Conservation (phyloP, 2,329 filamentous ascomycete species). For the Fusarium sp. region DNA sequence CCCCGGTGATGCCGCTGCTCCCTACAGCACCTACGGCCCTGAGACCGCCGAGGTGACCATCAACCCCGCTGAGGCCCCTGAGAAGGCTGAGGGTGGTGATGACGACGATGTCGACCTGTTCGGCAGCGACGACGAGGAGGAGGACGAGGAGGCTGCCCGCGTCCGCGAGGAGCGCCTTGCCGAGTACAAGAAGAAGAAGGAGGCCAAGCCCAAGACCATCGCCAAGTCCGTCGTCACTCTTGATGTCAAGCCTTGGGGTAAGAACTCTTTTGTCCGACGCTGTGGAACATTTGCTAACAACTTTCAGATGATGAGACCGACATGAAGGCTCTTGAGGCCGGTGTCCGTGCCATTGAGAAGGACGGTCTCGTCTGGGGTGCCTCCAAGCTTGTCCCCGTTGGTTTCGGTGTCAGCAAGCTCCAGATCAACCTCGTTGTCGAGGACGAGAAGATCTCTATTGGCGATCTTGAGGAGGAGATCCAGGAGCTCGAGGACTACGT, state of each 20-base stretch:
- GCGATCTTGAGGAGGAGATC: slow-evolving; percentile 90
- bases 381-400: slow-evolving; percentile 88
- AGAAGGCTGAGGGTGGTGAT: slow-evolving; percentile 44
- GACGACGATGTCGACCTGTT: slow-evolving; percentile 93
- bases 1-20: slow-evolving; percentile 89
- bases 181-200: slow-evolving; percentile 98
- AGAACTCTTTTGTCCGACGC: slow-evolving; percentile 47
- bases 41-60: slow-evolving; percentile 81
- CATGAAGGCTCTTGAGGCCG: slow-evolving; percentile 83
- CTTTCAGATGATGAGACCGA: slow-evolving; percentile 88
- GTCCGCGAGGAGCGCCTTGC: slow-evolving; percentile 90
- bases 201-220: slow-evolving; percentile 86
- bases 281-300: slow-evolving; percentile 38
- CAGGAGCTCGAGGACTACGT: slow-evolving; percentile 90
- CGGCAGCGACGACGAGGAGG: slow-evolving; percentile 93
- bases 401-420: slow-evolving; percentile 99
- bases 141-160: slow-evolving; percentile 86
- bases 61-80: slow-evolving; percentile 83
- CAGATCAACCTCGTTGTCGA: slow-evolving; percentile 98
- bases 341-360: slow-evolving; percentile 86
- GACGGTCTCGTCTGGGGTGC: slow-evolving; percentile 97
- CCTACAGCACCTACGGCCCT: slow-evolving; percentile 91
- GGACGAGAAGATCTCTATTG: slow-evolving; percentile 92
- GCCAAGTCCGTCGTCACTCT: slow-evolving; percentile 97
- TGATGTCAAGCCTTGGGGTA: slow-evolving; percentile 99